Conservation (phyloP, 768 basidiomycete species). For the Russula virescens region DNA sequence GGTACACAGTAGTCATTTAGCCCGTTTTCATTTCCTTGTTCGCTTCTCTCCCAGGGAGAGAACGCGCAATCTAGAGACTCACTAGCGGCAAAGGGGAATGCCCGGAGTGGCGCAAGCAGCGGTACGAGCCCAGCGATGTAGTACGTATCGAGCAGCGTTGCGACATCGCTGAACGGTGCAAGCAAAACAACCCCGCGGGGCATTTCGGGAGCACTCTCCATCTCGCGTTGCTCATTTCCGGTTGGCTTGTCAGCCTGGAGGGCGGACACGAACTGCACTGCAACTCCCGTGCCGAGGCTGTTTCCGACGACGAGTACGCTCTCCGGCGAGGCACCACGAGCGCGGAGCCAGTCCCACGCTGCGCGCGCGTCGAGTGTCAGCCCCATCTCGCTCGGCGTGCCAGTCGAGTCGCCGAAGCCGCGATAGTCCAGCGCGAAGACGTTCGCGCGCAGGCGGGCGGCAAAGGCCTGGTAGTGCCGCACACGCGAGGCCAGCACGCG, state of each 20-base stretch:
- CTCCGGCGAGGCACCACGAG: slow-evolving; percentile 48
- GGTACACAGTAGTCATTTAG: background rate
- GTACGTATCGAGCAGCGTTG: slow-evolving; percentile 59
- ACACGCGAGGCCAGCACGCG: slow-evolving; percentile 65
- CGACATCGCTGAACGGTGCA: slow-evolving; percentile 35
- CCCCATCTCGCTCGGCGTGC: slow-evolving; percentile 70
- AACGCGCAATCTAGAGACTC: slow-evolving; percentile 47
- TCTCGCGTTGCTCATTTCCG: background rate
- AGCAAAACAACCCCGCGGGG: slow-evolving; percentile 39
- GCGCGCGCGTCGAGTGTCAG: slow-evolving; percentile 66
- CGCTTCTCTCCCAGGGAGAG: background rate
- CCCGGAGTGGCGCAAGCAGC: slow-evolving; percentile 60
- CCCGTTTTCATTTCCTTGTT: background rate
- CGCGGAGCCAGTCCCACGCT: slow-evolving; percentile 73
- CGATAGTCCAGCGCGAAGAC: slow-evolving; percentile 88
- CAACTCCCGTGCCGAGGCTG: slow-evolving; percentile 84
- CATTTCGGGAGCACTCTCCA: slow-evolving; percentile 25
- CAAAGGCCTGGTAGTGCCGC: slow-evolving; percentile 59
- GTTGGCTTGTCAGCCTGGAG: slow-evolving; percentile 34
- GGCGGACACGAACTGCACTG: slow-evolving; percentile 36
- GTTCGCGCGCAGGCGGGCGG: slow-evolving; percentile 62
- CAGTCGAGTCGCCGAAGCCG: slow-evolving; percentile 85
- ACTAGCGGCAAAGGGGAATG: slow-evolving; percentile 59
- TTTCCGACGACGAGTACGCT: slow-evolving; percentile 77
- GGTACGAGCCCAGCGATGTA: slow-evolving; percentile 61